Conservation (phyloP, 331 rosid species). For the Arachis monticola region DNA sequence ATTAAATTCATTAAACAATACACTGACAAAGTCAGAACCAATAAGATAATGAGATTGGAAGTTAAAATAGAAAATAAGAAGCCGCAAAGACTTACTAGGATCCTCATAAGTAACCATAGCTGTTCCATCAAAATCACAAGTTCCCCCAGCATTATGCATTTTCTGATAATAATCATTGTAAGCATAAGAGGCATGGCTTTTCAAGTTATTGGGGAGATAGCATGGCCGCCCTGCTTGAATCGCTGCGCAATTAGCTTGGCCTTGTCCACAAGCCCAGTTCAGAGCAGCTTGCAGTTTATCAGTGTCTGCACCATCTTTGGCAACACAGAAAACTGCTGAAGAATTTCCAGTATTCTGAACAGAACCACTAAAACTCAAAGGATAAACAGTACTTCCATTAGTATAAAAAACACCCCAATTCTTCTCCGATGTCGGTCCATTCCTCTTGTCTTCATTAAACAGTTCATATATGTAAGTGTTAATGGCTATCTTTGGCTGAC, state of each 20-base stretch:
- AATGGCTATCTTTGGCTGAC: conserved; percentile 64
- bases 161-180: conserved; percentile 84
- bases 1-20: too few relatives aligned
- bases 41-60: too few relatives aligned
- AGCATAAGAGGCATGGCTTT: conserved; percentile 81
- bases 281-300: conserved; percentile 78
- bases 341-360: conserved; percentile 54
- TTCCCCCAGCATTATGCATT: conserved; percentile 76
- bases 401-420: conserved; percentile 72
- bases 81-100: conserved; percentile 72
- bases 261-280: conserved; percentile 98
- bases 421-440: conserved; percentile 70
- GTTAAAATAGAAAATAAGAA: conserved; percentile 9
- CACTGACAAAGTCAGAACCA: neutral
- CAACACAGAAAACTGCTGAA: conserved; percentile 74
- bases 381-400: conserved; percentile 75
- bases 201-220: conserved; percentile 61
- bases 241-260: conserved; percentile 79
- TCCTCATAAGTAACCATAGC: conserved; percentile 62
- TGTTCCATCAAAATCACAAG: conserved; percentile 86
- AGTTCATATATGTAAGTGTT: conserved; percentile 71
- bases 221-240: conserved; percentile 78
- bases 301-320: conserved; percentile 66
- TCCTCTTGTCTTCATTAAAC: conserved; percentile 77
- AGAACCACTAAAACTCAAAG: conserved; percentile 56